Evolutionary conservation across 805 yeast species (phyloP).

Genomic region (Metschnikowia gelsemii): DNA sequence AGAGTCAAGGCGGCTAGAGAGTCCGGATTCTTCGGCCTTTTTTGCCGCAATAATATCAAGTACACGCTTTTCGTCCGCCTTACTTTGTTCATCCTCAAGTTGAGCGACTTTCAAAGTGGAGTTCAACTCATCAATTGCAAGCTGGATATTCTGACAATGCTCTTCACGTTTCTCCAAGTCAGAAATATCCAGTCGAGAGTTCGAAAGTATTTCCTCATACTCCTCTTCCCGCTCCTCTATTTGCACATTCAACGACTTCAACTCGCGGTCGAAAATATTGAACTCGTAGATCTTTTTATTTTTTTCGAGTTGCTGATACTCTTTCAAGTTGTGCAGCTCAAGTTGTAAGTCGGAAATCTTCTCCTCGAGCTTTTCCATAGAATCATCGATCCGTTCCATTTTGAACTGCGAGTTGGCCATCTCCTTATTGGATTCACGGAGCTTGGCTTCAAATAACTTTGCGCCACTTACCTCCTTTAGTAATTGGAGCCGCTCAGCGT

Average conservation of each 20-base stretch:
- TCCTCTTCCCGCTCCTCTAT: conserved; percentile 61
- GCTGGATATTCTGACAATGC: conserved; percentile 44
- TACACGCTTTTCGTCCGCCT: conserved; percentile 49
- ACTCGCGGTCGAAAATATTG: conserved; percentile 74
- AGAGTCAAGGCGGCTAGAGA: conserved; percentile 34
- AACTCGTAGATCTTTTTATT: conserved; percentile 71
- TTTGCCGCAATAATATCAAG: conserved; percentile 50
- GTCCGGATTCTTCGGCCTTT: conserved; percentile 45
- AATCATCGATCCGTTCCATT: conserved; percentile 69
- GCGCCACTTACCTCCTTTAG: conserved; percentile 96
- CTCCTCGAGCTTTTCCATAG: conserved; percentile 65
- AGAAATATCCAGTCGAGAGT: conserved; percentile 53
- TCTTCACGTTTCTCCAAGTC: conserved; percentile 64
- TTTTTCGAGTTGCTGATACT: conserved; percentile 65
- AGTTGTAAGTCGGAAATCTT: conserved; percentile 75
- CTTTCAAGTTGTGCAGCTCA: conserved; percentile 73
- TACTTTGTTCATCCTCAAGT: conserved; percentile 57
- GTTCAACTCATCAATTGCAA: conserved; percentile 46
- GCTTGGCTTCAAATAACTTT: conserved; percentile 77
- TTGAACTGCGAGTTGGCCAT: conserved; percentile 72
- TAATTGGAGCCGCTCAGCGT: conserved; percentile 71
- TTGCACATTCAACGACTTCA: conserved; percentile 56
- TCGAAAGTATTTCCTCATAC: conserved; percentile 49
- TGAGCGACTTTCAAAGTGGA: conserved; percentile 50
- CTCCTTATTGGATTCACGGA: conserved; percentile 75